Evolutionary conservation across 2,329 filamentous ascomycete genomes (phyloP).

Genomic region (Zopfia rhizophila): DNA sequence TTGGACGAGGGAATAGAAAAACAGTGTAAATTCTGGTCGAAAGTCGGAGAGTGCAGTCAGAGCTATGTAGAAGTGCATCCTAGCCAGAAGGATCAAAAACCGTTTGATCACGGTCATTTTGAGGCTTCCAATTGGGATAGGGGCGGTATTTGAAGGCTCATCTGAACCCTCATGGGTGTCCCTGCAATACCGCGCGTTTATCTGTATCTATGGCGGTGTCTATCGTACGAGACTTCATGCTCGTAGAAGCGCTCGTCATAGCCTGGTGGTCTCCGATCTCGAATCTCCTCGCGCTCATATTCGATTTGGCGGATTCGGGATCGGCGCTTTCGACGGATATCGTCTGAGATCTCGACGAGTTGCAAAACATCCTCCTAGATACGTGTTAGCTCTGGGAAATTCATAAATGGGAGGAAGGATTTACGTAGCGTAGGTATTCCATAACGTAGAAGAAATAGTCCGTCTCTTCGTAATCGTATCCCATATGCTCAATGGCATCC

Average conservation of each 20-base stretch:
- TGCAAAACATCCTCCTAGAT: constrained; percentile 84
- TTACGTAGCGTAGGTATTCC: constrained; percentile 87
- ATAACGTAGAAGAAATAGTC: constrained; percentile 92
- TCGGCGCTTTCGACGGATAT: constrained; percentile 75
- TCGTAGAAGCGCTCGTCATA: constrained; percentile 75
- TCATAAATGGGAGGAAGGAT: constrained; percentile 51
- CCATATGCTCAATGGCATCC: constrained; percentile 85
- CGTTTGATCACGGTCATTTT: too few species aligned
- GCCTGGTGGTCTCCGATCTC: constrained; percentile 57
- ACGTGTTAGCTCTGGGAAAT: constrained; percentile 3
- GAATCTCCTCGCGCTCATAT: constrained; percentile 67
- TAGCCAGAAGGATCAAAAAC: too few species aligned
- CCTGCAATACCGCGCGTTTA: constrained; percentile 29
- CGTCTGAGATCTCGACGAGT: constrained; percentile 83
- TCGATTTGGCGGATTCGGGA: constrained; percentile 70
- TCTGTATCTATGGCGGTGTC: constrained; percentile 49
- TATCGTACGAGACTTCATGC: constrained; percentile 74
- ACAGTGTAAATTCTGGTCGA: too few species aligned
- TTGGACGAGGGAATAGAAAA: too few species aligned
- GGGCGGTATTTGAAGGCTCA: background rate
- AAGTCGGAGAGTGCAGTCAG: too few species aligned
- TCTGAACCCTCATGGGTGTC: background rate
- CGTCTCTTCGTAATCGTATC: constrained; percentile 92
- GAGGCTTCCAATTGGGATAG: too few species aligned
- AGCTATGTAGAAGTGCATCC: too few species aligned